phyloP scores from a whole-genome alignment of 2,329 filamentous ascomycete genomes.

The Pyrenophora tritici-repentis region DNA sequence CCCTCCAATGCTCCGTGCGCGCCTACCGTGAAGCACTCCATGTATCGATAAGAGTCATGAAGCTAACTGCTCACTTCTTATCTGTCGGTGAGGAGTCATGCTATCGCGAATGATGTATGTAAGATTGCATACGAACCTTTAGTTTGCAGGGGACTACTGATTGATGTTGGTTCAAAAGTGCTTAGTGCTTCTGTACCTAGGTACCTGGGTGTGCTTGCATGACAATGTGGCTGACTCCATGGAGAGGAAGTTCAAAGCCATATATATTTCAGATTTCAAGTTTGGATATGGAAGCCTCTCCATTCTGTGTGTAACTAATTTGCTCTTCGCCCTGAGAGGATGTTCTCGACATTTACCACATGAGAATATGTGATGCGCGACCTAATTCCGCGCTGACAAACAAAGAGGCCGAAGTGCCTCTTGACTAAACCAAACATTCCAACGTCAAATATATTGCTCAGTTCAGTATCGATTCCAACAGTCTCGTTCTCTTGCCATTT shows the following conservation, averaged over 20 bases:
- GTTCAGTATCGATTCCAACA: neutral
- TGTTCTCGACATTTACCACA: too few relatives aligned
- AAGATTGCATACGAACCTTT: too few relatives aligned
- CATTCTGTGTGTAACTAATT: too few relatives aligned
- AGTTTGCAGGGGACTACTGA: too few relatives aligned
- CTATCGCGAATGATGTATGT: neutral
- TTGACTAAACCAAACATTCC: neutral
- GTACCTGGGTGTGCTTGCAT: too few relatives aligned
- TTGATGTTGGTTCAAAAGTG: too few relatives aligned
- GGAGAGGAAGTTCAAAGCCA: too few relatives aligned
- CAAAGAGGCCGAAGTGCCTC: conserved; percentile 19
- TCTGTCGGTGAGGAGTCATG: conserved; percentile 12
- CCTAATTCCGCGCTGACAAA: conserved; percentile 44
- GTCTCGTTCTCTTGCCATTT: neutral
- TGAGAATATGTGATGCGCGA: neutral
- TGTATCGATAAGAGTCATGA: conserved; percentile 22
- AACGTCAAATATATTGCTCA: neutral
- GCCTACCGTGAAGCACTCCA: conserved; percentile 19
- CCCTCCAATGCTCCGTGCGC: conserved; percentile 17
- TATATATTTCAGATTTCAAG: too few relatives aligned
- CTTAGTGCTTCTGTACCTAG: too few relatives aligned
- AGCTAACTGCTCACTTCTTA: conserved; percentile 15
- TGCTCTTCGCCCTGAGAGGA: too few relatives aligned
- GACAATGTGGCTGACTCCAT: too few relatives aligned
- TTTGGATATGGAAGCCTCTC: too few relatives aligned